A percentile compares a stretch with the other conserved stretches of the same genome.
Evolutionary conservation across 495 filamentous ascomycete species (phyloP).

Genomic region (Pseudomonodictys pantanalensis): DNA sequence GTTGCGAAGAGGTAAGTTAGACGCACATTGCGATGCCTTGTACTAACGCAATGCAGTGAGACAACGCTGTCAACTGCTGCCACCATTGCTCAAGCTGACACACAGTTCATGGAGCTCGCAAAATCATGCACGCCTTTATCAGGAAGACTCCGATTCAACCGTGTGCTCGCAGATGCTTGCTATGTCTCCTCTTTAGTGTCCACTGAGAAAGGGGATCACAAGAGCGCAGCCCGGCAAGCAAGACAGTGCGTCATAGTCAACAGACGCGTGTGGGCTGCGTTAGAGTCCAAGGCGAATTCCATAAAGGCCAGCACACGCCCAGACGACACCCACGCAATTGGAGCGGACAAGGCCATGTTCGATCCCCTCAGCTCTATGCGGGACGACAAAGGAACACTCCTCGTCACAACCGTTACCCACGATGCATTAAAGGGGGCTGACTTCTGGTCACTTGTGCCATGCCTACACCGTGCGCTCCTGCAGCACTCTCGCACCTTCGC

Average conservation of each 20-base stretch:
- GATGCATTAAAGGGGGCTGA: constrained; percentile 54
- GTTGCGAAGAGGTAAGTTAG: constrained; percentile 37
- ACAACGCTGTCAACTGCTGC: constrained; percentile 14
- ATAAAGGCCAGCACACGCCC: constrained; percentile 7
- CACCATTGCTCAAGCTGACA: constrained; percentile 15
- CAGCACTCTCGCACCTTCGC: constrained; percentile 74
- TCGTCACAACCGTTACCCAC: constrained; percentile 31
- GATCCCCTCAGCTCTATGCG: constrained; percentile 22
- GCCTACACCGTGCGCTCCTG: constrained; percentile 64
- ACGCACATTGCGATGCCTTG: not conserved
- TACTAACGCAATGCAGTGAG: constrained; percentile 23
- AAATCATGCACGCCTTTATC: constrained; percentile 22
- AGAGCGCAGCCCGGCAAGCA: constrained; percentile 63
- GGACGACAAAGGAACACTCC: constrained; percentile 17
- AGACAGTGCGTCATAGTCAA: constrained; percentile 64
- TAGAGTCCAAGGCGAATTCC: constrained; percentile 51
- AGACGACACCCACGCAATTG: constrained; percentile 13
- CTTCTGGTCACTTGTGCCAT: constrained; percentile 77
- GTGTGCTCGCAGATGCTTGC: constrained; percentile 52
- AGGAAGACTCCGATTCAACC: constrained; percentile 36
- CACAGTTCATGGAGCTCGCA: constrained; percentile 22
- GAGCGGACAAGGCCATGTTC: constrained; percentile 13
- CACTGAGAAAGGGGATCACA: constrained; percentile 60
- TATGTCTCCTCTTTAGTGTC: constrained; percentile 62
- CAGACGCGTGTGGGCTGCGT: constrained; percentile 66